Conservation (phyloP, 2,329 filamentous ascomycete genomes). For the Ophiostoma novo-ulmi region DNA sequence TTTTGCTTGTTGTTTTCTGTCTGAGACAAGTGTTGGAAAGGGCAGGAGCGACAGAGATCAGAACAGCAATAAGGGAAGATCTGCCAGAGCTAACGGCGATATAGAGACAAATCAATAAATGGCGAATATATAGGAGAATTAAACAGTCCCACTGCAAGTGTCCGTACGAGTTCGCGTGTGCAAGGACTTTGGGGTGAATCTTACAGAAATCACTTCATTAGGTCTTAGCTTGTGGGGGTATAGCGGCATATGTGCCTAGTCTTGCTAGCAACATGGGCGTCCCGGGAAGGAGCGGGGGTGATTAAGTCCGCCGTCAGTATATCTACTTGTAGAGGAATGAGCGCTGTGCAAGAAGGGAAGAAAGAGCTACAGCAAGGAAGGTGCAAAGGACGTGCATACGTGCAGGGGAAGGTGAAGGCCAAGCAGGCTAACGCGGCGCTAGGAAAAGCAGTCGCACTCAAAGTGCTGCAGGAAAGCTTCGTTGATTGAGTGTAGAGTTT, state of each 20-base stretch:
- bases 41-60: conserved; percentile 15
- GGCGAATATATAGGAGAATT: not conserved
- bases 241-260: too few species aligned
- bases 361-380: conserved; percentile 5
- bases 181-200: too few species aligned
- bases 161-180: too few species aligned
- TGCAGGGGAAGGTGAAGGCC: conserved; percentile 11
- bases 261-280: not conserved
- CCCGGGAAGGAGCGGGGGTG: too few species aligned
- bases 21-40: not conserved
- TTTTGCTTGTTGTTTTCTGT: not conserved
- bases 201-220: too few species aligned
- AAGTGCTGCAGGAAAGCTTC: not conserved
- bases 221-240: too few species aligned
- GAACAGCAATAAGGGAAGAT: conserved; percentile 5
- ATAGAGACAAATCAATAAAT: not conserved
- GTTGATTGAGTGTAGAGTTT: too few species aligned
- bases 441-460: not conserved
- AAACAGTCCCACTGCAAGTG: not conserved
- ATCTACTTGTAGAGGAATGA: not conserved
- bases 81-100: conserved; percentile 1
- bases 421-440: conserved; percentile 9
- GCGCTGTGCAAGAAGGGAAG: not conserved
- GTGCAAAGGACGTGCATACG: conserved; percentile 13
- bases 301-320: too few species aligned